Conservation (phyloP, 257 asterid species). For the Solanum etuberosum region DNA sequence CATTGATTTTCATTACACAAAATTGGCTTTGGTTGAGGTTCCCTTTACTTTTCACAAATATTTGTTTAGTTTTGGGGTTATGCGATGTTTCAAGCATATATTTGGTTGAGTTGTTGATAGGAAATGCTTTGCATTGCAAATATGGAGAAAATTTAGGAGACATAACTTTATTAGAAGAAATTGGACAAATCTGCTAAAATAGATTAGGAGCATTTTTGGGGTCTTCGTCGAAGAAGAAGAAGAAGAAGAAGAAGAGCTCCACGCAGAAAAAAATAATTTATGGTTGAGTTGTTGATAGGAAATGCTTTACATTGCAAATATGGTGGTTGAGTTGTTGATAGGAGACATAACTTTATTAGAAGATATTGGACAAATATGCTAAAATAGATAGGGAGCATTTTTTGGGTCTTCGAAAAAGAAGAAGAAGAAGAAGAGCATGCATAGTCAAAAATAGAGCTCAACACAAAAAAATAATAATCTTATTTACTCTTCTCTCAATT, state of each 20-base stretch:
- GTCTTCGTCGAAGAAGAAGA: neutral
- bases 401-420: neutral
- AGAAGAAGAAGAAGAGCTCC: no score
- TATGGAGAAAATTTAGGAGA: neutral
- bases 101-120: neutral
- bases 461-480: neutral
- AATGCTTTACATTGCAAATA: no score
- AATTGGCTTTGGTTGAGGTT: neutral
- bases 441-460: neutral
- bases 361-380: neutral
- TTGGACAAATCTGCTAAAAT: neutral
- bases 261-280: no score
- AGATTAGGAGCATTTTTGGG: neutral
- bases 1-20: neutral
- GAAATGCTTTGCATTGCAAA: no score
- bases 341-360: neutral
- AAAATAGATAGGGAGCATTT: neutral
- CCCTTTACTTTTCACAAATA: neutral
- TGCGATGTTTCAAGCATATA: neutral
- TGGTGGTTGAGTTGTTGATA: no score
- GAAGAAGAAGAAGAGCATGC: neutral
- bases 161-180: neutral
- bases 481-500: neutral
- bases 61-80: neutral
- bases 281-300: neutral